phyloP scores from a whole-genome alignment of 1,139 yeast genomes.

The Magnusiomyces sp. region DNA sequence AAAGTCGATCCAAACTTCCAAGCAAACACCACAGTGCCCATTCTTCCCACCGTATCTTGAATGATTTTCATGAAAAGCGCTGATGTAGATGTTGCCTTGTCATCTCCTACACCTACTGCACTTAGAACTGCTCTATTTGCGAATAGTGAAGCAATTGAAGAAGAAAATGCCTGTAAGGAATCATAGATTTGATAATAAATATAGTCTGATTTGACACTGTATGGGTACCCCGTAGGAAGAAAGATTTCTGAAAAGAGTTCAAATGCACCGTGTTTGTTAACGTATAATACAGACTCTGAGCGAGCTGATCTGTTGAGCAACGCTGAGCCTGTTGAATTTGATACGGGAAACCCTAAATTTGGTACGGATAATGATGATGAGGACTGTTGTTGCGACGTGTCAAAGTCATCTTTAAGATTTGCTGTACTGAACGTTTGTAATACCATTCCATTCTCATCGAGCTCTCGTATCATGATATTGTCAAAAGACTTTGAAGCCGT shows the following conservation, averaged over 20 bases:
- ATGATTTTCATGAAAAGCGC: slow-evolving; percentile 33
- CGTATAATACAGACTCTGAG: too few relatives aligned
- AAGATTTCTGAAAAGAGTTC: slow-evolving; percentile 20
- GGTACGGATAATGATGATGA: too few relatives aligned
- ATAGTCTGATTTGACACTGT: slow-evolving; percentile 31
- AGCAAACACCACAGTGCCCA: slow-evolving; percentile 34
- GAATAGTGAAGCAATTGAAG: slow-evolving; percentile 31
- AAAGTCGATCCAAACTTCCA: slow-evolving; percentile 32
- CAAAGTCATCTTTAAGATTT: too few relatives aligned
- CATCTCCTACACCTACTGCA: slow-evolving; percentile 36
- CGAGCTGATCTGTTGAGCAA: too few relatives aligned
- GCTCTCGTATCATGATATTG: background rate
- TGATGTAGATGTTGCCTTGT: slow-evolving; percentile 32
- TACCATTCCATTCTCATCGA: slow-evolving; percentile 3
- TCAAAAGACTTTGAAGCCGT: too few relatives aligned
- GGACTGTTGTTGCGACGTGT: too few relatives aligned
- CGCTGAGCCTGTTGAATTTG: too few relatives aligned
- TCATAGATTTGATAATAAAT: slow-evolving; percentile 33
- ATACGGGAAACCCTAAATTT: too few relatives aligned
- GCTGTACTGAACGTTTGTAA: background rate
- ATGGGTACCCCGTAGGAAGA: slow-evolving; percentile 34
- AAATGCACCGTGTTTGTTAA: background rate
- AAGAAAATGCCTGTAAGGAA: slow-evolving; percentile 34
- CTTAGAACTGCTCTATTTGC: slow-evolving; percentile 33
- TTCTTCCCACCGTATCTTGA: slow-evolving; percentile 34